Evolutionary conservation across 2,329 filamentous ascomycete species (phyloP).

Genomic region (Diaporthe vexans): DNA sequence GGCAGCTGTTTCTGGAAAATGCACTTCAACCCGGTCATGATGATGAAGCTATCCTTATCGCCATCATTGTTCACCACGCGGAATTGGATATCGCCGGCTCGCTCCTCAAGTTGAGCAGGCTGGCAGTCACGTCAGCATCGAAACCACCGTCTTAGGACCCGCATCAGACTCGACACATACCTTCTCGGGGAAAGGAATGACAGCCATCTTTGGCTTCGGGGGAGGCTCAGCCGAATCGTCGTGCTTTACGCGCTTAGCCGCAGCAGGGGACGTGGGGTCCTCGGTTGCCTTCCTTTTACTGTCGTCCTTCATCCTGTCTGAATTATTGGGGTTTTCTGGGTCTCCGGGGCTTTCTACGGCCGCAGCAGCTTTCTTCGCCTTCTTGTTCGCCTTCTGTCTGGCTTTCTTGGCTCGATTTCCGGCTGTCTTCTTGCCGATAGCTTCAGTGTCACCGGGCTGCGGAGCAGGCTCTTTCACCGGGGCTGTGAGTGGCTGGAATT

Average conservation of each 20-base stretch:
- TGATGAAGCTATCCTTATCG: slow-evolving; percentile 88
- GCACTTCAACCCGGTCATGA: slow-evolving; percentile 94
- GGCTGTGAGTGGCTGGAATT: slow-evolving; percentile 33
- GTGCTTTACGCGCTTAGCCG: slow-evolving; percentile 76
- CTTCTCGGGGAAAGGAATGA: slow-evolving; percentile 91
- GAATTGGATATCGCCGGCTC: slow-evolving; percentile 95
- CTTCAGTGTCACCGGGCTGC: not conserved
- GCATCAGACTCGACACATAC: slow-evolving; percentile 56
- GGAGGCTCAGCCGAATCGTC: slow-evolving; percentile 60
- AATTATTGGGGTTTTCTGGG: not conserved
- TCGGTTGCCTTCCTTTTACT: slow-evolving; percentile 81
- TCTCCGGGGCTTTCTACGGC: slow-evolving; percentile 13
- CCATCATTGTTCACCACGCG: slow-evolving; percentile 98
- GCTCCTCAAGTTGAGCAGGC: slow-evolving; percentile 93
- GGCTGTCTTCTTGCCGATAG: slow-evolving; percentile 18
- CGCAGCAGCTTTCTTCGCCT: slow-evolving; percentile 26
- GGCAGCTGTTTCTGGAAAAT: slow-evolving; percentile 99
- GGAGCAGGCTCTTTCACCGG: not conserved
- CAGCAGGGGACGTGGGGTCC: slow-evolving; percentile 72
- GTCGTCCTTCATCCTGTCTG: slow-evolving; percentile 55
- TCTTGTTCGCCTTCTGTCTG: slow-evolving; percentile 7
- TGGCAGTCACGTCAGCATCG: slow-evolving; percentile 54
- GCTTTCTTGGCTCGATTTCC: slow-evolving; percentile 31
- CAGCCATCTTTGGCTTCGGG: slow-evolving; percentile 70
- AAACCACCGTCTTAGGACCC: not conserved